These are phyloP conservation scores for Camelina neglecta DNA, from an alignment of 345 rosid genomes.

Conservation along the genomic window DNA sequence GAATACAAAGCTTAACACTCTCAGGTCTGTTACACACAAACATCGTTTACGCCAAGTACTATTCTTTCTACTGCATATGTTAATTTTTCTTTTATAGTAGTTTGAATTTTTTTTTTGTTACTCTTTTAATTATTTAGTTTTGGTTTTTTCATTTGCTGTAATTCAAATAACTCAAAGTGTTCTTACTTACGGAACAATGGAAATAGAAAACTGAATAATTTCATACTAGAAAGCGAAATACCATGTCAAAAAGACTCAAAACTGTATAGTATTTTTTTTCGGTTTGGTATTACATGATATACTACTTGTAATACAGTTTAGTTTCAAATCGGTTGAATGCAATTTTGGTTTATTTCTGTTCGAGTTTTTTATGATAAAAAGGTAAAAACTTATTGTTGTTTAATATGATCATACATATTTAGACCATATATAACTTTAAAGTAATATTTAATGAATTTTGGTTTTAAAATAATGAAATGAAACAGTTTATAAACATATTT, in stretches of 20 bases:
- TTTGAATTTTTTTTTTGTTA: neutral
- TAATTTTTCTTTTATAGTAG: neutral
- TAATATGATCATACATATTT: neutral
- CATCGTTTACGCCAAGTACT: neutral
- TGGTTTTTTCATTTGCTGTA: neutral
- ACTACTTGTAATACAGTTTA: neutral
- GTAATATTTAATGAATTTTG: neutral
- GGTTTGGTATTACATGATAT: neutral
- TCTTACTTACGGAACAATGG: neutral
- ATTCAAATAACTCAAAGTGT: too few species aligned
- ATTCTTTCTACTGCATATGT: neutral
- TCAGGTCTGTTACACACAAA: conserved; percentile 10
- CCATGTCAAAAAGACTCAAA: neutral
- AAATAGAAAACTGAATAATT: neutral
- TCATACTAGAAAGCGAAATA: neutral
- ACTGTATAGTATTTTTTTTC: too few species aligned
- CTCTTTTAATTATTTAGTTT: neutral
- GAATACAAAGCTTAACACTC: conserved; percentile 29
- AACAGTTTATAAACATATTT: neutral
- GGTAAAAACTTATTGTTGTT: neutral
- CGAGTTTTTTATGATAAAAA: neutral
- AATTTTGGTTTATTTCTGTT: neutral
- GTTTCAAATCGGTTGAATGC: neutral
- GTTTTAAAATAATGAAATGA: neutral
- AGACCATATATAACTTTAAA: neutral